Conservation (phyloP, 148 eudicot species). For the Nyssa sinensis region DNA sequence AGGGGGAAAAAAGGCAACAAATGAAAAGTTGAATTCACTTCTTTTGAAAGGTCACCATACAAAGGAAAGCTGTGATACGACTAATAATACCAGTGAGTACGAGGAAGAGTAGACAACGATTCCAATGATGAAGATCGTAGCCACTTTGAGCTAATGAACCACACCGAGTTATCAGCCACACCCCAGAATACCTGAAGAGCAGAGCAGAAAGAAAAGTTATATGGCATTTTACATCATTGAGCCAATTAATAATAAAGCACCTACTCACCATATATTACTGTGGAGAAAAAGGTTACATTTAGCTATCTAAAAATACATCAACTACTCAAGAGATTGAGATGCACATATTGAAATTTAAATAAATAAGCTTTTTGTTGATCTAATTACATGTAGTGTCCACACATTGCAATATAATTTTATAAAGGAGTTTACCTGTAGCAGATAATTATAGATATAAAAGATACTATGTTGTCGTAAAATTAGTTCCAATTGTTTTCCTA, state of each 20-base stretch:
- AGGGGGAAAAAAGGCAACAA: neutral
- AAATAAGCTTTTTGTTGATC: neutral
- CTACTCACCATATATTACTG: neutral
- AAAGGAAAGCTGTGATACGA: slow-evolving; percentile 63
- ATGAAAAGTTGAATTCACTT: slow-evolving; percentile 28
- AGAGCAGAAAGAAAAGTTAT: neutral
- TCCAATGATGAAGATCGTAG: slow-evolving; percentile 57
- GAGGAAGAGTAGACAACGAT: slow-evolving; percentile 48
- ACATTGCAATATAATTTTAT: neutral
- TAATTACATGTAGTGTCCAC: neutral
- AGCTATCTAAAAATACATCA: too few species aligned
- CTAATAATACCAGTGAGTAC: slow-evolving; percentile 45
- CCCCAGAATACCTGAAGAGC: slow-evolving; percentile 67
- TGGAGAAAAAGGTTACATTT: neutral
- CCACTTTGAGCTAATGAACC: slow-evolving; percentile 58
- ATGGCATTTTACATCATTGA: neutral
- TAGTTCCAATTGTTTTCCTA: too few species aligned
- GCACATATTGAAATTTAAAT: neutral
- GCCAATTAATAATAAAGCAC: neutral
- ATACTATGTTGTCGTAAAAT: neutral
- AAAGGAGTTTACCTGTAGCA: neutral
- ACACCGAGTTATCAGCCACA: slow-evolving; percentile 91
- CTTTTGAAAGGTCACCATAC: slow-evolving; percentile 59
- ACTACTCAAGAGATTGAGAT: neutral
- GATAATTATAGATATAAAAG: neutral